Evolutionary conservation across 2,329 filamentous ascomycete genomes (phyloP).

Genomic region (Didymella lethalis): DNA sequence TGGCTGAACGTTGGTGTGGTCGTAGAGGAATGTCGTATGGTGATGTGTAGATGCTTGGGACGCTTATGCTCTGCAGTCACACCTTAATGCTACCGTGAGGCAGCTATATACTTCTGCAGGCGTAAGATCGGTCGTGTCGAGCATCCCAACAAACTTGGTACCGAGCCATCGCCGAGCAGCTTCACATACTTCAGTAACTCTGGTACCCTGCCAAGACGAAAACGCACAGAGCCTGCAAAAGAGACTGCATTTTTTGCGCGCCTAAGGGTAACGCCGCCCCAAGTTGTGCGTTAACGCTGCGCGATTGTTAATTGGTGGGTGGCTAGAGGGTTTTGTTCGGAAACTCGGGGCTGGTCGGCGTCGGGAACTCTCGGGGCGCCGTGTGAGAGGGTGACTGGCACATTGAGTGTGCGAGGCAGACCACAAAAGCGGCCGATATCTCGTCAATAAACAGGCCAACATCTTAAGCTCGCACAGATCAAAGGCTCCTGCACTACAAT

Average conservation of each 20-base stretch:
- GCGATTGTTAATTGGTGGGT: conserved; percentile 15
- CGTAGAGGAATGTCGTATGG: no score
- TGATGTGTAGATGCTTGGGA: background rate
- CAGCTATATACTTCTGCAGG: conserved; percentile 6
- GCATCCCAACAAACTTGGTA: conserved; percentile 6
- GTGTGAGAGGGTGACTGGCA: background rate
- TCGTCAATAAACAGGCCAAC: background rate
- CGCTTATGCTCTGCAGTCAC: conserved; percentile 3
- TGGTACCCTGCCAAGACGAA: conserved; percentile 7
- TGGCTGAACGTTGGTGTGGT: background rate
- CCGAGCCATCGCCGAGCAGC: conserved; percentile 17
- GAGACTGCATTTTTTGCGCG: background rate
- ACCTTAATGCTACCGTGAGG: background rate
- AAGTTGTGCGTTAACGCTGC: conserved; percentile 8
- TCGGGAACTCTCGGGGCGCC: conserved; percentile 6
- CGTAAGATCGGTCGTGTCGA: background rate
- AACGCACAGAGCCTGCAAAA: conserved; percentile 4
- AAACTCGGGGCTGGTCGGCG: conserved; percentile 16
- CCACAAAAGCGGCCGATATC: background rate
- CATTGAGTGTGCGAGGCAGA: background rate
- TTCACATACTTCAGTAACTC: background rate
- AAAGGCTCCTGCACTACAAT: background rate
- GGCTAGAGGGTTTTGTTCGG: conserved; percentile 11
- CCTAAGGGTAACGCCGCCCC: background rate
- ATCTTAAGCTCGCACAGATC: background rate